phyloP scores from a whole-genome alignment of 805 yeast genomes.

The Metschnikowia corniflorae region DNA sequence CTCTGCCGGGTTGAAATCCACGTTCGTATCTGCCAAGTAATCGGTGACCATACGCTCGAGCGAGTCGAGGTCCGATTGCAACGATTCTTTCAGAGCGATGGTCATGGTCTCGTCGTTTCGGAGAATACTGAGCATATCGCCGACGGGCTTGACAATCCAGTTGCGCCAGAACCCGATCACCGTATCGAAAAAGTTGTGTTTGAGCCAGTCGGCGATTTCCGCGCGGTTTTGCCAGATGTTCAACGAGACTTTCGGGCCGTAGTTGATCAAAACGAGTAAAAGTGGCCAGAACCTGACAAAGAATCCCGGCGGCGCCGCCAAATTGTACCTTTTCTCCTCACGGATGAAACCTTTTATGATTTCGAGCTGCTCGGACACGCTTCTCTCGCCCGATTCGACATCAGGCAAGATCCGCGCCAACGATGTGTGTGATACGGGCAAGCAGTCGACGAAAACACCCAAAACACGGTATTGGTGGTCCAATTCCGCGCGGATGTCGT shows the following conservation, averaged over 20 bases:
- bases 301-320: conserved; percentile 14
- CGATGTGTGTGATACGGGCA: conserved; percentile 9
- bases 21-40: conserved; percentile 43
- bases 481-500: conserved; percentile 21
- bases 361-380: conserved; percentile 4
- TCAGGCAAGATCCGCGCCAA: conserved; percentile 9
- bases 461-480: conserved; percentile 21
- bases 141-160: conserved; percentile 80
- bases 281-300: conserved; percentile 63
- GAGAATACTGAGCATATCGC: conserved; percentile 71
- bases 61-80: conserved; percentile 73
- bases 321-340: conserved; percentile 1
- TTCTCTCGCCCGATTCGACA: background rate
- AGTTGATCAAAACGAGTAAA: conserved; percentile 35
- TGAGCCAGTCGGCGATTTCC: conserved; percentile 54
- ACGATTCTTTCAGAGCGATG: conserved; percentile 72
- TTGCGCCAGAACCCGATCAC: conserved; percentile 63
- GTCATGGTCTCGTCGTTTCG: conserved; percentile 78
- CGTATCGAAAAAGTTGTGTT: conserved; percentile 60
- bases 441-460: conserved; percentile 24
- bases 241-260: conserved; percentile 51
- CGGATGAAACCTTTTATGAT: conserved; percentile 6
- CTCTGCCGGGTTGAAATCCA: conserved; percentile 19
- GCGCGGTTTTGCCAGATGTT: conserved; percentile 49
- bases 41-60: conserved; percentile 86